Percentiles rank a stretch among this genome's conserved stretches.
These are phyloP conservation scores for Paramyrothecium roridum DNA, from an alignment of 2,329 filamentous ascomycete species.

Conservation along the genomic window DNA sequence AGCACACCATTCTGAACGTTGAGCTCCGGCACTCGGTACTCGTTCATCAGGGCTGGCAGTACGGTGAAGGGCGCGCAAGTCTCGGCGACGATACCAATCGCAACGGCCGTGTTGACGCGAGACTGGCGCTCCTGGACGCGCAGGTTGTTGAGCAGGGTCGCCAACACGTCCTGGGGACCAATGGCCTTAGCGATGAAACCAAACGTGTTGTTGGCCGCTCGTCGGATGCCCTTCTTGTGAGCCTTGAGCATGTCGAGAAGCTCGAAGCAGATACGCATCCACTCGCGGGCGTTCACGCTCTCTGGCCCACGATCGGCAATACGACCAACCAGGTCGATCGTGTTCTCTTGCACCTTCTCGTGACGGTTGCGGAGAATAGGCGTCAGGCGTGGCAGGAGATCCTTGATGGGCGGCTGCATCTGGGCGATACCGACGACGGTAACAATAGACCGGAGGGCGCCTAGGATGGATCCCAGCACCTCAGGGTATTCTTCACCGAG, in stretches of 20 bases:
- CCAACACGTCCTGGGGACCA: conserved; percentile 93
- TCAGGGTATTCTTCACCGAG: conserved; percentile 98
- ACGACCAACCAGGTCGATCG: conserved; percentile 94
- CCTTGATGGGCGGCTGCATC: conserved; percentile 98
- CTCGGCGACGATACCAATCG: conserved; percentile 97
- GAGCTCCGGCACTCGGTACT: conserved; percentile 95
- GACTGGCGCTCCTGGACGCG: conserved; percentile 97
- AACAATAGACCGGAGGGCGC: conserved; percentile 91
- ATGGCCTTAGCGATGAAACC: conserved; percentile 99
- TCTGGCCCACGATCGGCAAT: conserved; percentile 97
- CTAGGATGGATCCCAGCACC: conserved; percentile 92
- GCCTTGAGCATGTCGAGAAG: conserved; percentile 98
- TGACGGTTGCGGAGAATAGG: conserved; percentile 98
- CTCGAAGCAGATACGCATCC: conserved; percentile 99
- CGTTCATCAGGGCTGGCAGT: conserved; percentile 98
- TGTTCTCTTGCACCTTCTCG: conserved; percentile 99
- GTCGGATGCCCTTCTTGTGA: conserved; percentile 98
- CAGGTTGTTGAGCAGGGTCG: conserved; percentile 93
- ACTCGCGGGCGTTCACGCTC: conserved; percentile 93
- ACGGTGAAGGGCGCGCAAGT: conserved; percentile 98
- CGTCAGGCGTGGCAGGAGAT: conserved; percentile 88
- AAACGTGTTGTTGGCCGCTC: conserved; percentile 98
- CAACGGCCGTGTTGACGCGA: conserved; percentile 96
- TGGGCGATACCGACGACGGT: conserved; percentile 96
- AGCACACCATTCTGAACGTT: conserved; percentile 99